Conservation (phyloP, 2,329 filamentous ascomycete genomes). For the Keithomyces neogunnii region DNA sequence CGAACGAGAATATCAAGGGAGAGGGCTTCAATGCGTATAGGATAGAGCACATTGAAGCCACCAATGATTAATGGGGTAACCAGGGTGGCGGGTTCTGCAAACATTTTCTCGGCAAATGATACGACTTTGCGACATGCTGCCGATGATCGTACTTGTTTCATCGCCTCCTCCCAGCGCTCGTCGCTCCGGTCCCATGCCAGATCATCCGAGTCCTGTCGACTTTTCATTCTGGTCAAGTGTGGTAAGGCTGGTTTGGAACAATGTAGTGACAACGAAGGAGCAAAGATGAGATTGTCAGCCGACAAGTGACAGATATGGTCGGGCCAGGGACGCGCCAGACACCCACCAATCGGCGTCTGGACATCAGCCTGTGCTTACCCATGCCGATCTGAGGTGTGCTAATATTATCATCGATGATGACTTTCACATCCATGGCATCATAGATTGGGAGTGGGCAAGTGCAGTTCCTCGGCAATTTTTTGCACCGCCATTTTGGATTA, state of each 20-base stretch:
- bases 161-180: slow-evolving; percentile 15
- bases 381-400: slow-evolving; percentile 4
- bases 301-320: too few species aligned
- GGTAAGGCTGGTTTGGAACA: too few species aligned
- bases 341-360: too few species aligned
- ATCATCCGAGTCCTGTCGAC: slow-evolving; percentile 20
- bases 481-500: slow-evolving; percentile 7
- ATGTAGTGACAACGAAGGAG: too few species aligned
- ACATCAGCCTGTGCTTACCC: background rate
- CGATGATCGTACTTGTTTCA: slow-evolving; percentile 13
- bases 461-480: slow-evolving; percentile 3
- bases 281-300: too few species aligned
- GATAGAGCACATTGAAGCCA: slow-evolving; percentile 20
- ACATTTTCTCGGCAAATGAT: slow-evolving; percentile 10
- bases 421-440: slow-evolving; percentile 5
- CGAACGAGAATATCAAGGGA: slow-evolving; percentile 12
- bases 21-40: slow-evolving; percentile 10
- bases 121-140: slow-evolving; percentile 13
- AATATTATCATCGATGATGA: slow-evolving; percentile 8
- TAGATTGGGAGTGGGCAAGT: slow-evolving; percentile 8
- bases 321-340: too few species aligned
- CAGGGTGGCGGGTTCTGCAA: slow-evolving; percentile 11
- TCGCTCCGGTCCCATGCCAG: slow-evolving; percentile 22
- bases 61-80: slow-evolving; percentile 16
- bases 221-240: slow-evolving; percentile 9